Conservation (phyloP, 345 rosid species). For the Eucalyptus tenuipes region DNA sequence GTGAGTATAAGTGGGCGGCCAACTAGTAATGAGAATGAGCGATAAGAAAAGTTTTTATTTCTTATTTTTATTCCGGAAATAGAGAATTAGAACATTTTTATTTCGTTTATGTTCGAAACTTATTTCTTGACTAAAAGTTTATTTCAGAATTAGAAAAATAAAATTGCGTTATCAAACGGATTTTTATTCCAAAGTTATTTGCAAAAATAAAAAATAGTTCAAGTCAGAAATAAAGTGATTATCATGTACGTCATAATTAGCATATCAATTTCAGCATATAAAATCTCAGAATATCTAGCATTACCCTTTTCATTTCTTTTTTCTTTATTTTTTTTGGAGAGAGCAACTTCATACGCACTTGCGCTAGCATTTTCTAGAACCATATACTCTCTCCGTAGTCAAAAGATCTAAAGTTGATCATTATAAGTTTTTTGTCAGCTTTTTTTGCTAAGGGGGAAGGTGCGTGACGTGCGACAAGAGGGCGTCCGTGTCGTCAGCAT, state of each 20-base stretch:
- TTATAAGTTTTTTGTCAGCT: neutral
- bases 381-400: neutral
- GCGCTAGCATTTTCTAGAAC: neutral
- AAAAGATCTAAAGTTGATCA: neutral
- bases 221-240: rapidly evolving
- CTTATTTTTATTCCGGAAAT: too few relatives aligned
- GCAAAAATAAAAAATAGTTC: rapidly evolving
- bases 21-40: rapidly evolving
- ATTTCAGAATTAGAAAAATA: too few relatives aligned
- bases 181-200: rapidly evolving
- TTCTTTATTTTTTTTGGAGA: neutral
- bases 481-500: neutral
- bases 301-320: neutral
- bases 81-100: rapidly evolving
- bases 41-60: rapidly evolving
- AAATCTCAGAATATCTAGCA: neutral
- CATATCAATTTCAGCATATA: neutral
- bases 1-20: rapidly evolving
- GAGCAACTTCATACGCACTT: neutral
- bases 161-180: rapidly evolving
- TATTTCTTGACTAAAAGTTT: too few relatives aligned
- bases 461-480: neutral
- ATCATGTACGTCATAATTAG: rapidly evolving
- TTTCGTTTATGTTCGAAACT: too few relatives aligned
- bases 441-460: neutral